Evolutionary conservation across 2,329 filamentous ascomycete species (phyloP).

Genomic region (Chaetomiaceae sp.): DNA sequence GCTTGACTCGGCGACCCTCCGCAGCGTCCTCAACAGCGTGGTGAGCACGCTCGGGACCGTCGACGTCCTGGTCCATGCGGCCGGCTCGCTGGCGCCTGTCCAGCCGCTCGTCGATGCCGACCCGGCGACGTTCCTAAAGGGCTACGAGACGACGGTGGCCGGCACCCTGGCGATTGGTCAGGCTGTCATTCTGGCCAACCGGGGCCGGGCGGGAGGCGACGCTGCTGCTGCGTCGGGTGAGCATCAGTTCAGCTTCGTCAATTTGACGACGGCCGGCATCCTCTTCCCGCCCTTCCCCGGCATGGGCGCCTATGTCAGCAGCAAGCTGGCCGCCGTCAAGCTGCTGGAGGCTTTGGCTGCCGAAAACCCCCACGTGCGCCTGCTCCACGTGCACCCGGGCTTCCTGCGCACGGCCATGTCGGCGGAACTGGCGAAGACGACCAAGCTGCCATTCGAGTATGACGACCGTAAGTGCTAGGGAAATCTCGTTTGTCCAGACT

Average conservation of each 20-base stretch:
- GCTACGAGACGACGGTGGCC: slow-evolving; percentile 14
- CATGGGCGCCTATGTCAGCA: slow-evolving; percentile 12
- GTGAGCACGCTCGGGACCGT: slow-evolving; percentile 5
- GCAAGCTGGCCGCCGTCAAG: slow-evolving; percentile 16
- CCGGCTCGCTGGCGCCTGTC: slow-evolving; percentile 8
- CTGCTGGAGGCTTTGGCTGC: slow-evolving; percentile 11
- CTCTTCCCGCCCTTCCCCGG: slow-evolving; percentile 12
- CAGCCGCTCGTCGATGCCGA: slow-evolving; percentile 10
- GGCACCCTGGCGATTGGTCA: slow-evolving; percentile 8
- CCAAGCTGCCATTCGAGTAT: slow-evolving; percentile 7
- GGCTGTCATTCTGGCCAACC: slow-evolving; percentile 5
- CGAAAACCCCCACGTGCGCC: slow-evolving; percentile 10
- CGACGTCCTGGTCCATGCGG: slow-evolving; percentile 15
- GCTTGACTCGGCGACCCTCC: slow-evolving; percentile 5
- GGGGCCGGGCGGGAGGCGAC: background rate
- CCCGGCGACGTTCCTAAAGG: slow-evolving; percentile 10
- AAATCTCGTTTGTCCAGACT: background rate
- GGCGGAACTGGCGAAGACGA: slow-evolving; percentile 1
- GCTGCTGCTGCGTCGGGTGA: too few relatives aligned
- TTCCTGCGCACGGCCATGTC: slow-evolving; percentile 14
- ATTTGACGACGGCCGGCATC: slow-evolving; percentile 12
- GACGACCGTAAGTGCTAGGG: slow-evolving; percentile 14
- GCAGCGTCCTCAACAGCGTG: slow-evolving; percentile 5
- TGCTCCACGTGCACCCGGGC: slow-evolving; percentile 16
- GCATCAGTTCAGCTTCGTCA: slow-evolving; percentile 1